Base-by-base conservation (phyloP, 116 monocot species). In the Phalaenopsis hybrid region DNA sequence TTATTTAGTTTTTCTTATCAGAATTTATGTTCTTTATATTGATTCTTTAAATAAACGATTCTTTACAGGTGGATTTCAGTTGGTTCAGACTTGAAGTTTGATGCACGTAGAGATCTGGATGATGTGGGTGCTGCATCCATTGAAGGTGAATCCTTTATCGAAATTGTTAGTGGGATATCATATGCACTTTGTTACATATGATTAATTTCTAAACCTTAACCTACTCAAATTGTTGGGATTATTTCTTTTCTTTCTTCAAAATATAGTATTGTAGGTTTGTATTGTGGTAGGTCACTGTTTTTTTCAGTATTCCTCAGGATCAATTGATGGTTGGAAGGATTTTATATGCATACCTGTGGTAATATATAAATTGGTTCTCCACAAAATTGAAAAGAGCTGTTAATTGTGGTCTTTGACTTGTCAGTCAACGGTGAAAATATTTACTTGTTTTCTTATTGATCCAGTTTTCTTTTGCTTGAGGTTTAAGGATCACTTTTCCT, bases 71-170 rank as follows among this genome's bases (percentile, higher is more conserved):
- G 99, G 99, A 82, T 99, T 76, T 99, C 99, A 79, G 89, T 95
- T 79, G 92, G 95, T 86, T 95, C 99, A 81, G 99, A 99, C 84
- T 85, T 99, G 50, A 99, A 99, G 82, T 99, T 88, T 88, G 99
- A 99, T 92, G 93, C 99, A 65, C 91, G 99, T 23, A 93, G 99
- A 82, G 99, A 99, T 89, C 81, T 99, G 59, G 99, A 99, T 91
- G 99, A 99, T 89, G 95, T 95, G 51, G 99, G 99, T 82, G 95
- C 99, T 51, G 81, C 81, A 55, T 81, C 74, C 84, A 77, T 99
- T 67, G 91, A 92, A 95, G 99, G 99, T 99, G 28, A 77, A 77
- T 50, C 20, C 13, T 11, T 77, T 77, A 52, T 28, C 12, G 51
- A 51, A 20, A 28, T 50, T 31, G 28, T 15, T 45, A 46, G 45